Base-by-base conservation (phyloP, 495 filamentous ascomycete genomes). In the Usnea hakonensis region DNA sequence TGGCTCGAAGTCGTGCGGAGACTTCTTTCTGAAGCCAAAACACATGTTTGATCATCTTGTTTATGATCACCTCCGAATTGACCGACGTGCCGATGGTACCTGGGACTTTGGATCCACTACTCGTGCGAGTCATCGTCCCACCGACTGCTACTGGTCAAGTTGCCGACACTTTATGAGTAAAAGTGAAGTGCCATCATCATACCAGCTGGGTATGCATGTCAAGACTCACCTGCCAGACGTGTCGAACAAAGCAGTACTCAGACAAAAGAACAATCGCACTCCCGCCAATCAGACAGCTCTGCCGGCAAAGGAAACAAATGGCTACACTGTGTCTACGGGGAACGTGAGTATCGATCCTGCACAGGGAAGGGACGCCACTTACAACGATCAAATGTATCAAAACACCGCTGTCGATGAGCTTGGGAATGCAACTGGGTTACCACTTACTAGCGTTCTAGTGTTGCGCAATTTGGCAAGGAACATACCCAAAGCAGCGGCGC, bases 381-480 rank as follows among this genome's bases (percentile, higher is more conserved):
- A 73, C 70, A 59, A 72, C 23, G 66, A 71, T 55, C 77, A 82
- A 55, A 74, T 78, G 67, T 75, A 69, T 54, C 80, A 84, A 65
- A 85, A 90, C 64, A 95, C 92, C 1, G 80, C 83, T 0, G 75
- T 82, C n/a, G 93, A 95, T 70, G 94, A 97, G 67, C 79, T 85
- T 33, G 82, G 83, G 46, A 87, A 95, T 62, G 87, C 93, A 0
- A 82, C 85, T 26, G 94, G 94, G 6, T 84, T 97, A 48, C 90
- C 94, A 10, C 82, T 96, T 41, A 90, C 89, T 43, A 88, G 89
- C 32, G 86, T 88, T 13, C 75, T 97, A 28, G 89, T 99, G 3
- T 76, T 99, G 64, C 84, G 94, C 37, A 99, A 97, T 69, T 82
- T 99, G 30, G 90, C 90, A 5, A 80, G 87, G 26, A 87, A 91